Evolutionary conservation across 2,329 filamentous ascomycete species (phyloP), one percentile per base, ranked within the genome.

Genomic region (Pestalotiopsis sp.): DNA sequence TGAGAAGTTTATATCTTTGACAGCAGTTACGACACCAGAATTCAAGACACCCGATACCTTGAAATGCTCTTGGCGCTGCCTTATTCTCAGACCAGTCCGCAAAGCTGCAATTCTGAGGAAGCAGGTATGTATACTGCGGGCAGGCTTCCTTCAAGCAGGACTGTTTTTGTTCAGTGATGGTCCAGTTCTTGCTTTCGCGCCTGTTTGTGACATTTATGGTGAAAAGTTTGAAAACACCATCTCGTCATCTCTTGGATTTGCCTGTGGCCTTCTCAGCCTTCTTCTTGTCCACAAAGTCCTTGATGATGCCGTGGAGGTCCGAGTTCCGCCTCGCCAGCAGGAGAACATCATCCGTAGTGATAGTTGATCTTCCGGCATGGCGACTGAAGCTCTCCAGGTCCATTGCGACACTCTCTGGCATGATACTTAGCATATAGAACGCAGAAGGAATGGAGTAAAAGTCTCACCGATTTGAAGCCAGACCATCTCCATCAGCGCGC

Each of bases 291-390:
- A 94, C 83, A 74, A 90, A 90, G 65, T 88, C 85, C 78, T 88
- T 87, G 77, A 99, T 86, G 41, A 98, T 90, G 17, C 86, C 86
- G 73, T 95, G 90, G 23, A 99, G 81, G 20, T 94, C 94, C 68
- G 95, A 92, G 75, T 98, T 99, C 69, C 95, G 90, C 70, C 96
- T 86, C 31, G 93, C 91, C 38, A 99, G 88, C 7, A 99, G 87
- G 75, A 98, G 83, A 13, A 98, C 95, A 78, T 99, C 96, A 65
- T 95, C 92, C 0, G 92, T 92, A 49, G 91, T 93, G 72, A 99
- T 88, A 0, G 91, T 95, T 2, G 89, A 89, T 31, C 95, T 89
- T 1, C 93, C 92, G 12, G 93, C 95, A 80, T 99, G 96, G 66
- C 90, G 90, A 75, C 83, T 84, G 73, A 88, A 86, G 73, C 79